These are phyloP conservation scores for Ogataea chonburiensis DNA, from an alignment of 805 yeast species.

Conservation along the genomic window DNA sequence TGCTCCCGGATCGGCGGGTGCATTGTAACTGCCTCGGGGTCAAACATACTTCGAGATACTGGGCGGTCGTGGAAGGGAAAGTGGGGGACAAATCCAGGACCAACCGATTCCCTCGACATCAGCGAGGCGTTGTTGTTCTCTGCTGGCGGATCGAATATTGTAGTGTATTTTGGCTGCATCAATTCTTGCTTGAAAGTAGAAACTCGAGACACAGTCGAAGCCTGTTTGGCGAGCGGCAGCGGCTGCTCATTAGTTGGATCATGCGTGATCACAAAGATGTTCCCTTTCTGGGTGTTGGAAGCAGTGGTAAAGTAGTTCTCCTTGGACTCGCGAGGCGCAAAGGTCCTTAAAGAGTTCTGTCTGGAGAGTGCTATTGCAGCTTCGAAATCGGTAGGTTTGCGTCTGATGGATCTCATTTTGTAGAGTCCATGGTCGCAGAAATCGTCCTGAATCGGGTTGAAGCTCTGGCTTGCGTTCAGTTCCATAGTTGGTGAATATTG, in stretches of 20 bases:
- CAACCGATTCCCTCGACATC: neutral
- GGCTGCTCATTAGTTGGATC: constrained; percentile 11
- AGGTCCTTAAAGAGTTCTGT: constrained; percentile 1
- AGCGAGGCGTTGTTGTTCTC: neutral
- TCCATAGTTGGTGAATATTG: constrained; percentile 1
- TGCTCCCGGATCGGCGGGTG: no score
- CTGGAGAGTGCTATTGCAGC: constrained; percentile 2
- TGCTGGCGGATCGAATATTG: neutral
- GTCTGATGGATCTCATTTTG: constrained; percentile 5
- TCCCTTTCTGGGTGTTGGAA: no score
- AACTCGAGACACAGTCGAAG: constrained; percentile 11
- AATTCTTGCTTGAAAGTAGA: constrained; percentile 10
- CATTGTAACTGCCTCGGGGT: no score
- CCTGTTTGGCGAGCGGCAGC: constrained; percentile 14
- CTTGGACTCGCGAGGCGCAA: constrained; percentile 12
- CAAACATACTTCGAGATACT: no score
- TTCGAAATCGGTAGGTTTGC: neutral
- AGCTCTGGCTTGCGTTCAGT: constrained; percentile 2
- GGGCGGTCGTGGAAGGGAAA: neutral
- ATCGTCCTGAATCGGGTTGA: constrained; percentile 3
- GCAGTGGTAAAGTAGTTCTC: no score
- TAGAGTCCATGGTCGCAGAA: constrained; percentile 7
- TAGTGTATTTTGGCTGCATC: constrained; percentile 4
- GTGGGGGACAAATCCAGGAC: neutral
- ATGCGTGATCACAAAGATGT: constrained; percentile 10